These are phyloP conservation scores for Dactylellina cionopaga DNA, from an alignment of 2,329 filamentous ascomycete genomes.

Conservation along the genomic window DNA sequence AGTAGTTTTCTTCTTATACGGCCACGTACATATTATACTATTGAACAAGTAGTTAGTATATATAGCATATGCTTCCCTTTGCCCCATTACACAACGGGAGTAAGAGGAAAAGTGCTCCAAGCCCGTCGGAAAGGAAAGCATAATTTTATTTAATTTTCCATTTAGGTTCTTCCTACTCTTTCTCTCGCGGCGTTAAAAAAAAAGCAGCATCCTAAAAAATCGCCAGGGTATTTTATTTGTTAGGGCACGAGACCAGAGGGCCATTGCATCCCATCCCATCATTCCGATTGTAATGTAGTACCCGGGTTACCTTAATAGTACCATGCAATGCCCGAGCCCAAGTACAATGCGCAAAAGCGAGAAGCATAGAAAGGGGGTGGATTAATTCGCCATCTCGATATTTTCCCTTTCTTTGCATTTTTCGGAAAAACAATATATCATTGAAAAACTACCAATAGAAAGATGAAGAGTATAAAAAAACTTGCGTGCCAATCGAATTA, in stretches of 20 bases:
- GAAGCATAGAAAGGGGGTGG: neutral
- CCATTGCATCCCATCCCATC: too few relatives aligned
- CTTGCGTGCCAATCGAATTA: slow-evolving; percentile 3
- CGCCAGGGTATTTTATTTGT: too few relatives aligned
- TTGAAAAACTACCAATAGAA: neutral
- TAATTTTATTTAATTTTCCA: too few relatives aligned
- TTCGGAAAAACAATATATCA: slow-evolving; percentile 19
- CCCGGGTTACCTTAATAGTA: too few relatives aligned
- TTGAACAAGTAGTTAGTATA: neutral
- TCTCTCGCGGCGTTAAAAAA: too few relatives aligned
- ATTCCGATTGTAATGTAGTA: too few relatives aligned
- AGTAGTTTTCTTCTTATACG: neutral
- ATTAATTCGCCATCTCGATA: neutral
- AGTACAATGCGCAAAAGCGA: neutral
- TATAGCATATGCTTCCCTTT: neutral
- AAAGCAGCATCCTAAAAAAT: too few relatives aligned
- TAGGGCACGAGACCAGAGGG: too few relatives aligned
- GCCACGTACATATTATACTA: slow-evolving; percentile 19
- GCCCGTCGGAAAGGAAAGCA: too few relatives aligned
- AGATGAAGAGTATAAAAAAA: slow-evolving; percentile 6
- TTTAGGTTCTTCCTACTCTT: too few relatives aligned
- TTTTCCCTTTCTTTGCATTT: neutral
- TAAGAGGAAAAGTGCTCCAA: too few relatives aligned
- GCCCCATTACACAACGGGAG: neutral
- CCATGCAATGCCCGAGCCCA: too few relatives aligned